Evolutionary conservation across 106 monocot genomes (phyloP), one percentile per base, ranked within the genome.

Genomic region (Dioscorea dumetorum): DNA sequence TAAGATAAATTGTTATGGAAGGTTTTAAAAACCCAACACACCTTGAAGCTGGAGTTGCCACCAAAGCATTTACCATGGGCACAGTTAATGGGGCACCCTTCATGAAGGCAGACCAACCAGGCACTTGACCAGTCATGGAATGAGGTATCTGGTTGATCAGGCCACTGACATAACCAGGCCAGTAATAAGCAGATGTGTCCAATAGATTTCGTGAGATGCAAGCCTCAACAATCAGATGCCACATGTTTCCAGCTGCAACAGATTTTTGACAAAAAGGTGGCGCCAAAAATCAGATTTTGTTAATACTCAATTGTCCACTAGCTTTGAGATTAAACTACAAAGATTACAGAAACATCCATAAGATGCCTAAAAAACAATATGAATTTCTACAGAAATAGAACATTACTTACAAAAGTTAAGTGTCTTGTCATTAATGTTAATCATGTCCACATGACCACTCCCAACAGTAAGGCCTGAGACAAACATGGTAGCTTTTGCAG

Each of bases 171-270:
- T 99, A 99, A 54, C 99, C 99, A 24, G 87, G 83, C 99, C 92
- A 93, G 63, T 65, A 90, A 62, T 99, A 99, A 20, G 87, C 99
- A 24, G 99, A 90, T 48, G 90, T 87, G 48, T 99, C 99, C 66
- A 99, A 63, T 61, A 99, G 77, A 58, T 90, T 87, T 59, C 99
- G 56, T 62, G 93, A 83, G 57, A 99, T 99, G 76, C 99, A 99
- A 49, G 93, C 83, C 81, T 99, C 99, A 64, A 99, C 87, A 81
- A 99, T 93, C 74, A 99, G 76, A 81, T 99, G 99, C 23, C 87
- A 63, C 93, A 99, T 72, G 79, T 99, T 93, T 50, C 99, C 99
- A 85, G 76, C 99, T 99, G 87, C 60, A 80, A 67, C 41, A 52
- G 67, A 58, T 54, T 31, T 6, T 22, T 57, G 13, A 61, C 22